phyloP scores from a whole-genome alignment of 2,329 filamentous ascomycete genomes.

The Macrophomina pseudophaseolina region DNA sequence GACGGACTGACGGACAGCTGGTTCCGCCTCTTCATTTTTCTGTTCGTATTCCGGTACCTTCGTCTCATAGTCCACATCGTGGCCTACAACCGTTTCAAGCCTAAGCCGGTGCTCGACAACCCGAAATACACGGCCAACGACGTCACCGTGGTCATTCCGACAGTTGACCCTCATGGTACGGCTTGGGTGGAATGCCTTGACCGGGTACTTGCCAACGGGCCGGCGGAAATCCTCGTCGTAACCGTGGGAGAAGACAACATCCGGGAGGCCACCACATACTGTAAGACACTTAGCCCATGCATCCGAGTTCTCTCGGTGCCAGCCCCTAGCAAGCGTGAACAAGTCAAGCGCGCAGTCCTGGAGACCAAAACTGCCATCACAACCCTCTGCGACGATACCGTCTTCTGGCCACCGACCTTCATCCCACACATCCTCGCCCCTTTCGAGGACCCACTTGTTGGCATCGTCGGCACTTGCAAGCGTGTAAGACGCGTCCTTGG shows the following conservation, averaged over 20 bases:
- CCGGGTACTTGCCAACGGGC: conserved; percentile 48
- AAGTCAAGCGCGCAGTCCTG: conserved; percentile 51
- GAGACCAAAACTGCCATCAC: conserved; percentile 49
- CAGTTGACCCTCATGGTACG: conserved; percentile 50
- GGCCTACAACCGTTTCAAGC: conserved; percentile 48
- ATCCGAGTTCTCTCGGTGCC: conserved; percentile 29
- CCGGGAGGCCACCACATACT: conserved; percentile 40
- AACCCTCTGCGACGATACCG: conserved; percentile 59
- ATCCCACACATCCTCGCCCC: conserved; percentile 51
- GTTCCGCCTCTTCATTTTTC: conserved; percentile 36
- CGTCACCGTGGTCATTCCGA: conserved; percentile 60
- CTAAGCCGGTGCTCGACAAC: conserved; percentile 35
- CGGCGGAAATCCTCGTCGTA: conserved; percentile 51
- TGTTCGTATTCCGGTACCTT: conserved; percentile 54
- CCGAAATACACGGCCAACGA: conserved; percentile 46
- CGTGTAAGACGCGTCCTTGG: conserved; percentile 11
- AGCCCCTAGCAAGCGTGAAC: conserved; percentile 54
- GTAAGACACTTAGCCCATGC: conserved; percentile 28
- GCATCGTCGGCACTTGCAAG: conserved; percentile 28
- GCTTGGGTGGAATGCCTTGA: conserved; percentile 52
- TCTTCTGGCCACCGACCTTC: conserved; percentile 55
- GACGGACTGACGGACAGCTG: background rate
- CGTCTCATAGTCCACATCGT: conserved; percentile 53
- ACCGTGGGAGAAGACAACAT: conserved; percentile 45
- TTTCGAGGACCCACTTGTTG: conserved; percentile 30